Conservation (phyloP, 2,329 filamentous ascomycete species). For the Aspergillus arachidicola region DNA sequence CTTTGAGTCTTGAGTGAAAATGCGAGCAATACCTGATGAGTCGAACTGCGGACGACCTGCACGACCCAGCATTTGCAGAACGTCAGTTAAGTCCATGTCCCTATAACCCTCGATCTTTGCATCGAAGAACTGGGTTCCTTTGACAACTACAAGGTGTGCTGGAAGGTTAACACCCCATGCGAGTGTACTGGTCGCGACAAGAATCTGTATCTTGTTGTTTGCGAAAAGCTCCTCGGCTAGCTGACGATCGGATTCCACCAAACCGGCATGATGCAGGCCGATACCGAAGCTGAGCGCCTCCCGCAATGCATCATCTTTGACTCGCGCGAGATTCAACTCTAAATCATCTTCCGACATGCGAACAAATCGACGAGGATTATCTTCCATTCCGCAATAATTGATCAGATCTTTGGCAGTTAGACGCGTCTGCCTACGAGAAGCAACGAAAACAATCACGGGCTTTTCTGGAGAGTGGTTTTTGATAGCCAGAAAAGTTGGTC, state of each 20-base stretch:
- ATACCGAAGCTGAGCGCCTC: constrained; percentile 98
- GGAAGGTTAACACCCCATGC: constrained; percentile 98
- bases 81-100: constrained; percentile 98
- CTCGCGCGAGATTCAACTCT: constrained; percentile 79
- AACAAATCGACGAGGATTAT: constrained; percentile 91
- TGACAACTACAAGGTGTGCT: constrained; percentile 94
- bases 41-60: constrained; percentile 97
- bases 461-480: constrained; percentile 96
- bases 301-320: constrained; percentile 89
- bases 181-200: constrained; percentile 92
- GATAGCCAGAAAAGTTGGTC: constrained; percentile 93
- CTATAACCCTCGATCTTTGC: constrained; percentile 97
- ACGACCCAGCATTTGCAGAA: constrained; percentile 95
- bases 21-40: constrained; percentile 89
- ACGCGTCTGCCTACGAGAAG: constrained; percentile 90
- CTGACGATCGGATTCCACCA: constrained; percentile 91
- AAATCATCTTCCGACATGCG: constrained; percentile 94
- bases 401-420: constrained; percentile 95
- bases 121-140: constrained; percentile 97
- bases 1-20: constrained; percentile 96
- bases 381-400: constrained; percentile 97
- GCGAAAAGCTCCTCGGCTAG: constrained; percentile 92
- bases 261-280: constrained; percentile 92
- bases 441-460: constrained; percentile 97
- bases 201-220: constrained; percentile 96